phyloP scores from a whole-genome alignment of 106 monocot species.

The Acorus gramineus region DNA sequence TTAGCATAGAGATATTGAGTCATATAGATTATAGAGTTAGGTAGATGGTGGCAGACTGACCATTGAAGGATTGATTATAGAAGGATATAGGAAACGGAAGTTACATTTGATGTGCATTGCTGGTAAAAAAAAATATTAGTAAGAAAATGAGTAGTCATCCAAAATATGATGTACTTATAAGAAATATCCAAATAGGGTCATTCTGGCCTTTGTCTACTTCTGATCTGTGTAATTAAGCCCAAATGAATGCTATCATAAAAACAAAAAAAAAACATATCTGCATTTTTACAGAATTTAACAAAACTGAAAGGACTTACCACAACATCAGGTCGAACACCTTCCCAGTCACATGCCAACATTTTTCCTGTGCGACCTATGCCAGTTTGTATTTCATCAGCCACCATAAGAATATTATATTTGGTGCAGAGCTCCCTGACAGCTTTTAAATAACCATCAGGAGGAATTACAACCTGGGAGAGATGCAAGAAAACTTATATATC shows the following conservation, averaged over 20 bases:
- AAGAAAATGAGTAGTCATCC: no score
- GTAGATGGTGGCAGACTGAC: no score
- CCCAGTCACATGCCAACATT: conserved; percentile 91
- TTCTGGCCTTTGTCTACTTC: no score
- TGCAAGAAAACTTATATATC: not conserved
- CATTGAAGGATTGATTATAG: no score
- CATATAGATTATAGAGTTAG: no score
- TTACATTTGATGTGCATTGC: no score
- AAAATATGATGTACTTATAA: no score
- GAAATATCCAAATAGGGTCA: no score
- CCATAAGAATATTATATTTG: conserved; percentile 72
- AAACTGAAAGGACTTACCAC: conserved; percentile 46
- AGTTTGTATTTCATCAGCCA: conserved; percentile 99
- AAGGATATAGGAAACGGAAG: no score
- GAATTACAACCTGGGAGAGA: conserved; percentile 64
- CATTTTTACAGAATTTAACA: not conserved
- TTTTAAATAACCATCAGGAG: conserved; percentile 95
- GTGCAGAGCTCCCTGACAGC: conserved; percentile 74
- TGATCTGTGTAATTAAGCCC: no score
- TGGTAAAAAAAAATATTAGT: no score
- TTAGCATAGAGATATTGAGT: no score
- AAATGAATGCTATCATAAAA: not conserved
- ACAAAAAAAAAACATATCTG: not conserved
- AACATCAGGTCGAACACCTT: conserved; percentile 80
- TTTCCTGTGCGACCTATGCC: conserved; percentile 90